These are phyloP conservation scores for Malassezia arunalokei DNA, from an alignment of 1,284 basidiomycete genomes.

Conservation along the genomic window DNA sequence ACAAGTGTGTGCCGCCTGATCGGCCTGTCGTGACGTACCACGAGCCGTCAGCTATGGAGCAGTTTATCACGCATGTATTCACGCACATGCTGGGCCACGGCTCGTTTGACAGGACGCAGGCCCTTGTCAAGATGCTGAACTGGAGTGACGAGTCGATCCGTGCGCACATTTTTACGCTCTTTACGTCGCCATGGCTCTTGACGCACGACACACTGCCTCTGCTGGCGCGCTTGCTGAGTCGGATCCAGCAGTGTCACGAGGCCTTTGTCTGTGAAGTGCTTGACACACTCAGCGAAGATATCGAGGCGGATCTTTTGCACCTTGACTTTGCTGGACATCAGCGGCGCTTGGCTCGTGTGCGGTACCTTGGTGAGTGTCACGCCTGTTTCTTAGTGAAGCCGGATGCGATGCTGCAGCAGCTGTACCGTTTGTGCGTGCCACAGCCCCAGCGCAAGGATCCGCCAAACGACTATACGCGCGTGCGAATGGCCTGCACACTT, in stretches of 20 bases:
- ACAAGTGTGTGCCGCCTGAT: constrained; percentile 97
- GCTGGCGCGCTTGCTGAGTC: constrained; percentile 85
- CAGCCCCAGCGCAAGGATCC: constrained; percentile 77
- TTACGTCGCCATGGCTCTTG: constrained; percentile 93
- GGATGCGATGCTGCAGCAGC: constrained; percentile 74
- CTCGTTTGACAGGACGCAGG: constrained; percentile 82
- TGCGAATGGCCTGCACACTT: constrained; percentile 78
- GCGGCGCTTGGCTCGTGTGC: constrained; percentile 73
- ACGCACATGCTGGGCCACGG: constrained; percentile 80
- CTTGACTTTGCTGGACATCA: constrained; percentile 94
- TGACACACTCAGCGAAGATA: constrained; percentile 86
- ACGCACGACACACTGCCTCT: constrained; percentile 79
- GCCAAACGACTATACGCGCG: constrained; percentile 88
- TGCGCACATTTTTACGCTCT: constrained; percentile 57
- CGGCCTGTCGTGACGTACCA: constrained; percentile 72
- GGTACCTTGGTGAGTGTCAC: constrained; percentile 91
- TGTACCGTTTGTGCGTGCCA: constrained; percentile 91
- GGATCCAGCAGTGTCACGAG: constrained; percentile 80
- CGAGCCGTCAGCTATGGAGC: constrained; percentile 71
- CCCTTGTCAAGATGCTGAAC: constrained; percentile 78
- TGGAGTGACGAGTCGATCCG: constrained; percentile 66
- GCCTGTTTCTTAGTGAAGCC: constrained; percentile 89
- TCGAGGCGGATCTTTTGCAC: constrained; percentile 70
- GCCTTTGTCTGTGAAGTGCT: constrained; percentile 76
- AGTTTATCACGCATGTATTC: constrained; percentile 83